Evolutionary conservation across 768 basidiomycete genomes (phyloP).

Genomic region (Pilatotrama ljubarskyi): DNA sequence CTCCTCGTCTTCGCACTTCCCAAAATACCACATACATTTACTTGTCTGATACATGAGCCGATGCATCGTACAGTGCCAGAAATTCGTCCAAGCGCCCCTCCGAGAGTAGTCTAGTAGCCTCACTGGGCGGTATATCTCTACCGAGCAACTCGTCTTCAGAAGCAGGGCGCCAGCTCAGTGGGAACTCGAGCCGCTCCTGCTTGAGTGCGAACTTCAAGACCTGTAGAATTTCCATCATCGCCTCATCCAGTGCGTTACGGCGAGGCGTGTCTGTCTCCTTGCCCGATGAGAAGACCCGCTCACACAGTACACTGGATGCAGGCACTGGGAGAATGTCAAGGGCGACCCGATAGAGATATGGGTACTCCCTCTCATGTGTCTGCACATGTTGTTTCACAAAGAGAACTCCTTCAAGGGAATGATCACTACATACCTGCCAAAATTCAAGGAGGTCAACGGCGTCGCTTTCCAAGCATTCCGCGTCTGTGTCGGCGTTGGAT

Average conservation of each 20-base stretch:
- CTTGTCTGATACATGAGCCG: background rate
- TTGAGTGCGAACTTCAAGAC: conserved; percentile 10
- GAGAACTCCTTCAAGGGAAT: background rate
- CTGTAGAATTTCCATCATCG: conserved; percentile 14
- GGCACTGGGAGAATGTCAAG: conserved; percentile 19
- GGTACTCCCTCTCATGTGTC: conserved; percentile 3
- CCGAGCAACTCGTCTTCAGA: background rate
- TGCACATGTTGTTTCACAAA: background rate
- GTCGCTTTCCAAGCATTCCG: background rate
- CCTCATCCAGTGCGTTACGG: conserved; percentile 2
- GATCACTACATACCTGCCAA: conserved; percentile 3
- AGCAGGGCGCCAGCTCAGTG: background rate
- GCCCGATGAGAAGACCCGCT: conserved; percentile 22
- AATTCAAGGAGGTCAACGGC: background rate
- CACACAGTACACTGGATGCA: conserved; percentile 20
- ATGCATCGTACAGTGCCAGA: background rate
- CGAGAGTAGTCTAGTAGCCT: background rate
- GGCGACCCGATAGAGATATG: conserved; percentile 14
- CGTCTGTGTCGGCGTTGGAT: no score
- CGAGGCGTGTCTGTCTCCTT: conserved; percentile 12
- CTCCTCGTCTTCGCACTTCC: no score
- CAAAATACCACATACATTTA: background rate
- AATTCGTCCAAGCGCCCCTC: background rate
- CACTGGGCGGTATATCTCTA: background rate
- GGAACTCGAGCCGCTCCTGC: background rate